phyloP scores from a whole-genome alignment of 345 rosid genomes.

The Eucalyptus victrix region DNA sequence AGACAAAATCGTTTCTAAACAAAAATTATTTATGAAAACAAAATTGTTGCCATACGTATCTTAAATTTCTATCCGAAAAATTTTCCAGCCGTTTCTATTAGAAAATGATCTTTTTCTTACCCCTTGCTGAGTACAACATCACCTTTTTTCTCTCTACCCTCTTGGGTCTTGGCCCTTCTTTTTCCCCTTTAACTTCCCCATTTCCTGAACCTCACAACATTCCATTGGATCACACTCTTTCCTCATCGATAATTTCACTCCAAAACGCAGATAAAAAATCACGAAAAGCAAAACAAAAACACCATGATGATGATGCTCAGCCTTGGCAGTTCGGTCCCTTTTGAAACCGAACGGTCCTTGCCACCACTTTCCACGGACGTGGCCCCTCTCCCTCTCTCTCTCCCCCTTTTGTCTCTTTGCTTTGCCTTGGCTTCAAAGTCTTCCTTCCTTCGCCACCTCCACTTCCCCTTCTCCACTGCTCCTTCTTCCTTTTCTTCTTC shows the following conservation, averaged over 20 bases:
- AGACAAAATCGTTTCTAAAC: no score
- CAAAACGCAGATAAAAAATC: background rate
- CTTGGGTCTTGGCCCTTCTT: background rate
- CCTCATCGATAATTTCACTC: background rate
- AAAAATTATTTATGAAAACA: fast-evolving
- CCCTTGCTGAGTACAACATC: background rate
- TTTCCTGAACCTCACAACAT: no score
- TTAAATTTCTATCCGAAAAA: no score
- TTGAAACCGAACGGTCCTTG: background rate
- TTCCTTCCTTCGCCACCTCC: conserved; percentile 36
- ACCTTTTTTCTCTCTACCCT: background rate
- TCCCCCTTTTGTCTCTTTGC: conserved; percentile 4
- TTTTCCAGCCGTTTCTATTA: fast-evolving
- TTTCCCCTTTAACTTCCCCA: no score
- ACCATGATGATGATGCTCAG: background rate
- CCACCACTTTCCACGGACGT: background rate
- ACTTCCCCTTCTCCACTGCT: background rate
- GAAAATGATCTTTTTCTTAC: background rate
- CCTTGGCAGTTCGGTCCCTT: background rate
- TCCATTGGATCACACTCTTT: no score
- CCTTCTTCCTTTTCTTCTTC: background rate
- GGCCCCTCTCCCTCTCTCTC: background rate
- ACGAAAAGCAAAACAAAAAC: background rate
- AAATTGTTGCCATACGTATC: fast-evolving
- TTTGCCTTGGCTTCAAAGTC: conserved; percentile 64